Base-by-base conservation (phyloP, 306 rosid genomes). In the Benincasa hispida region DNA sequence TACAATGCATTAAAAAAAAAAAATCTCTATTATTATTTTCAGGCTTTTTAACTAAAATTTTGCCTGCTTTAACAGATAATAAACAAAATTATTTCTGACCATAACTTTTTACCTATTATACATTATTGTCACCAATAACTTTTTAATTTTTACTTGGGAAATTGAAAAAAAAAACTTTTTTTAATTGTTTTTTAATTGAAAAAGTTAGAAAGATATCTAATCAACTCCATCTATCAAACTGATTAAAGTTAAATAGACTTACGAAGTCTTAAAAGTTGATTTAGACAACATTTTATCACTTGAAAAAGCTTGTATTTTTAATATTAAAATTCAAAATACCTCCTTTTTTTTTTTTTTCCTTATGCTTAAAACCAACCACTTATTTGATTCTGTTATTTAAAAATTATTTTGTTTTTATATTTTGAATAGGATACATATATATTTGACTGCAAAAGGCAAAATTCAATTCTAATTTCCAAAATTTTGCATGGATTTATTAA, bases 71-170 rank as follows among this genome's bases (percentile, higher is more conserved):
- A 77, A 79, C 21, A 81, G 57, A 37, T 83, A 37, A 48, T 82
- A 32, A 66, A 69, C 57, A 66, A 67, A 56, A 85, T 82, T 76
- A 85, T 82, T 74, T 77, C 70, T 6, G 50, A 39, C 82, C 83
- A 42, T 75, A 13, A 39, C 69, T 80, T 80, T 73, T 48, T 70
- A 22, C 62, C 34, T 21, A 78, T 80, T 56, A 21, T 39, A 51
- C 75, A 57, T 76, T 62, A 79, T 63, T 34, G 68, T 53, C 66
- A 10, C 50, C 75, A 5, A 21, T 41, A 41, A 22, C 54, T 42
- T 11, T 68, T 66, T 19, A 66, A 21, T 66, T 10, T 21, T 11
- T 24, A 68, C 37, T 67, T 15, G 12, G 22, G 35, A 1, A n/a
- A n/a, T 67, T 15, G 12, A 10, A 22, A 57, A 57, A 24, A 11